These are phyloP conservation scores for Halenospora varia DNA, from an alignment of 495 filamentous ascomycete genomes.

Conservation along the genomic window DNA sequence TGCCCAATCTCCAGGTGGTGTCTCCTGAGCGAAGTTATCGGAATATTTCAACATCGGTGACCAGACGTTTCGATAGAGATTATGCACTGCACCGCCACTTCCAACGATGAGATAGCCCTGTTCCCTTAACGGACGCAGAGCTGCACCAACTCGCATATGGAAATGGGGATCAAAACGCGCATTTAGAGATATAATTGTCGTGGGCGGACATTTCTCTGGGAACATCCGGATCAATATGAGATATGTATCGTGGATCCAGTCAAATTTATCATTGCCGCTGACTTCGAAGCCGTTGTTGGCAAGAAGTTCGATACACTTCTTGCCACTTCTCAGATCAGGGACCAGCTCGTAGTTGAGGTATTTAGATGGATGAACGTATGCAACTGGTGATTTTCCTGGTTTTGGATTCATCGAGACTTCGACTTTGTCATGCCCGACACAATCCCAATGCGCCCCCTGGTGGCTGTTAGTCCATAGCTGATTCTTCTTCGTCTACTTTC, in stretches of 20 bases:
- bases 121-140: conserved; percentile 46
- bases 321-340: conserved; percentile 43
- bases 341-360: conserved; percentile 50
- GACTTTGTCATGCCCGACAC: conserved; percentile 34
- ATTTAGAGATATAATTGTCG: conserved; percentile 52
- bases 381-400: conserved; percentile 52
- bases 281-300: conserved; percentile 41
- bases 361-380: conserved; percentile 52
- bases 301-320: conserved; percentile 42
- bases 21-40: conserved; percentile 55
- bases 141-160: conserved; percentile 48
- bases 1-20: conserved; percentile 49
- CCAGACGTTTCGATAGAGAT: conserved; percentile 59
- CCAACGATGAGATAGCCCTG: conserved; percentile 49
- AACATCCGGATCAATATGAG: conserved; percentile 61
- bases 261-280: conserved; percentile 40
- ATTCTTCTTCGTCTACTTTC: background rate
- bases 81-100: conserved; percentile 57
- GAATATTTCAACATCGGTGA: conserved; percentile 50
- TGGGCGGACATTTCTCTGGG: conserved; percentile 47
- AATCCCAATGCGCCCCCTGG: conserved; percentile 58
- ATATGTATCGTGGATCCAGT: conserved; percentile 62
- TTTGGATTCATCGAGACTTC: conserved; percentile 50
- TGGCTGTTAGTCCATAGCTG: background rate
- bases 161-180: conserved; percentile 54